phyloP scores from a whole-genome alignment of 1,284 basidiomycete species.

The Trichosporon inkin region DNA sequence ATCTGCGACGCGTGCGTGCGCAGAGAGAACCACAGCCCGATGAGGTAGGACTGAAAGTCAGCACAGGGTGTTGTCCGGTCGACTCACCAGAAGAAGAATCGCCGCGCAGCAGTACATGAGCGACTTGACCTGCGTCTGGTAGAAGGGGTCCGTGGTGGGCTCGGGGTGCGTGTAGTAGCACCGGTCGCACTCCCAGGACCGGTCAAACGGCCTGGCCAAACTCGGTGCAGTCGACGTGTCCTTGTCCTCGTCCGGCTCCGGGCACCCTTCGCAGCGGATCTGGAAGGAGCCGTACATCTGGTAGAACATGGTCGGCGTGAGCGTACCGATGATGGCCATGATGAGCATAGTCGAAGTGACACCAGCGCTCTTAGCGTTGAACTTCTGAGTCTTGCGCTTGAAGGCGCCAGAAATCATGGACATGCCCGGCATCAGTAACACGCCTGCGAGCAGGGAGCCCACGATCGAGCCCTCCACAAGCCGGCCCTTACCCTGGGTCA shows the following conservation, averaged over 20 bases:
- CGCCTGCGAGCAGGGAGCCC: constrained; percentile 88
- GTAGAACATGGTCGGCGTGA: constrained; percentile 96
- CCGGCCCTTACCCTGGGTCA: constrained; percentile 82
- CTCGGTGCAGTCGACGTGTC: neutral
- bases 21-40: constrained; percentile 98
- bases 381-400: constrained; percentile 88
- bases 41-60: constrained; percentile 77
- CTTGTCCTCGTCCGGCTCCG: constrained; percentile 43
- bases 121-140: constrained; percentile 87
- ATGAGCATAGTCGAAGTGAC: constrained; percentile 99
- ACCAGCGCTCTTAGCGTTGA: constrained; percentile 96
- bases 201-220: constrained; percentile 38
- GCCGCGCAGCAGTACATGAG: constrained; percentile 93
- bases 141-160: constrained; percentile 90
- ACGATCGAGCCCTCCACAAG: constrained; percentile 97
- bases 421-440: constrained; percentile 91
- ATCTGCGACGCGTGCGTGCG: constrained; percentile 98
- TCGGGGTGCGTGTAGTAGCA: constrained; percentile 96
- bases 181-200: constrained; percentile 79
- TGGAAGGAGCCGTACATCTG: constrained; percentile 97
- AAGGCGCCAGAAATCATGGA: constrained; percentile 96
- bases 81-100: constrained; percentile 79
- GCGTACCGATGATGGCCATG: constrained; percentile 97
- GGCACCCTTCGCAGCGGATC: constrained; percentile 87
- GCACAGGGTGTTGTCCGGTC: neutral